Base-by-base conservation (phyloP, 2,329 filamentous ascomycete genomes). In the Diaporthe sp. region DNA sequence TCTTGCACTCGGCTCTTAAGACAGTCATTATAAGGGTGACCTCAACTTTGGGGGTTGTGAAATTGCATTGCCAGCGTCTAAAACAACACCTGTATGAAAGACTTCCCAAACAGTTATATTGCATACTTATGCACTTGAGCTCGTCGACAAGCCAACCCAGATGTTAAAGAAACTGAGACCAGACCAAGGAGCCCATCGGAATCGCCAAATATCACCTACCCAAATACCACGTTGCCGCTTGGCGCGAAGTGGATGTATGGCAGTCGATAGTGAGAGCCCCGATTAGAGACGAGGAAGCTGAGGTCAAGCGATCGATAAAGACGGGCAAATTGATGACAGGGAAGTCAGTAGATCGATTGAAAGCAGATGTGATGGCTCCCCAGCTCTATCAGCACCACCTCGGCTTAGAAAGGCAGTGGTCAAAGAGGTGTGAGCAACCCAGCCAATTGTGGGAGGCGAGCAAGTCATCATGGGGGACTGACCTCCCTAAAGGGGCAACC, bases 401-500 rank as follows among this genome's bases (percentile, higher is more conserved):
- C 74, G 74, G 74, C 74, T 75, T 65, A 71, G 72, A 58, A 53
- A 39, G 55, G 73, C 47, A 30, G 51, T 61, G 68, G 53, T 51
- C 35, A 39, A 42, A 25, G 53, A 69, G 37, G 71, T 55, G 59
- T 61, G 68, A 73, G 66, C 27, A 25, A 39, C 50, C 47, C 42
- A 63, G 56, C 74, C 71, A 73, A 72, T 75, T 74, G 63, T 58
- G 72, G 55, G 44, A 65, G 61, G 35, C 72, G 44, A 56, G 55
- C 63, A 58, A 70, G 61, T 72, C 68, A 71, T 65, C 71, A 69
- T 68, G 44, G 63, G 63, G 47, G 63, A 51, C 72, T 30, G 59
- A 69, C 74, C 74, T 75, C 74, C 74, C 74, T 55, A 75, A 75
- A 71, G 44, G 44, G 71, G 74, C 70, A 69, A 73, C 61, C 66